Conservation (phyloP, 2,329 filamentous ascomycete species). For the Ophiostoma himal-ulmi region DNA sequence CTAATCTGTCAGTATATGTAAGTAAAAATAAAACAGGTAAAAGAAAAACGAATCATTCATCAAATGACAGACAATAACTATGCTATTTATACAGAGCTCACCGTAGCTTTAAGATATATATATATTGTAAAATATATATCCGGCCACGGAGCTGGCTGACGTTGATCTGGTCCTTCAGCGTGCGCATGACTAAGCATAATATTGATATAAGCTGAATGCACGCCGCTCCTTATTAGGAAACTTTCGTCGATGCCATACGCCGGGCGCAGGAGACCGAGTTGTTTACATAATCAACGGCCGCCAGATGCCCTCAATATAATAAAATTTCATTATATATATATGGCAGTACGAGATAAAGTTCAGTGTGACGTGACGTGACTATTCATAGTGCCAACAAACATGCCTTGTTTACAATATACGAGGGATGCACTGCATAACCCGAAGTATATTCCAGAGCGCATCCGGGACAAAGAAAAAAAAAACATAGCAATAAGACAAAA, state of each 20-base stretch:
- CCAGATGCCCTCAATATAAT: neutral
- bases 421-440: neutral
- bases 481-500: no score
- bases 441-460: neutral
- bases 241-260: conserved; percentile 6
- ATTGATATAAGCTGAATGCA: neutral
- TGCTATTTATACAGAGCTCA: neutral
- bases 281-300: neutral
- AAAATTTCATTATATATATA: no score
- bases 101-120: neutral
- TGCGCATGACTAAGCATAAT: neutral
- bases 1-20: no score
- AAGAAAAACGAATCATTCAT: neutral
- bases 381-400: neutral
- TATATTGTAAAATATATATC: no score
- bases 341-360: no score
- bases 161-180: neutral
- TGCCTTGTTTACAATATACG: neutral
- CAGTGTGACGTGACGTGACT: neutral
- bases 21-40: neutral
- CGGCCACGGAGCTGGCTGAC: neutral
- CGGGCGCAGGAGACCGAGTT: neutral
- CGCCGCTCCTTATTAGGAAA: conserved; percentile 12
- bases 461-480: no score
- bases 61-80: neutral